These are phyloP conservation scores for Nakataea oryzae DNA, from an alignment of 2,329 filamentous ascomycete species.

Conservation along the genomic window DNA sequence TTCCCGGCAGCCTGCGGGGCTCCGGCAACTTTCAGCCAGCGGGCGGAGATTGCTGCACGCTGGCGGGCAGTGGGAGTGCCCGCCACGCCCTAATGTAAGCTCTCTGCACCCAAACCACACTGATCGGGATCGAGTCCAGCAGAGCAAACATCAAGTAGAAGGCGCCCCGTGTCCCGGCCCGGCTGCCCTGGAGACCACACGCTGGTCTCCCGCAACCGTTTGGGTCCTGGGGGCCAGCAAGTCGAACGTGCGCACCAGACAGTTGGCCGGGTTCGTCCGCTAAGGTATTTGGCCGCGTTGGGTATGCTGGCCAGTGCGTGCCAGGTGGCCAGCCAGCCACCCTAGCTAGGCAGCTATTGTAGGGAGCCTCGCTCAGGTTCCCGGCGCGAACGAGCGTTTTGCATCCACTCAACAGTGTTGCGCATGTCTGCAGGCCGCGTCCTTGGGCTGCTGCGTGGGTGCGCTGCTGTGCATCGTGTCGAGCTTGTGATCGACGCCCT, in stretches of 20 bases:
- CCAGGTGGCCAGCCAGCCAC: too few relatives aligned
- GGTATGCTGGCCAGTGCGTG: too few relatives aligned
- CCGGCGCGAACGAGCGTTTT: neutral
- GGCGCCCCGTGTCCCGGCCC: too few relatives aligned
- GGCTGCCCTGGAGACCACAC: neutral
- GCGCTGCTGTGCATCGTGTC: neutral
- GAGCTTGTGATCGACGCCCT: neutral
- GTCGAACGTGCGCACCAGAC: neutral
- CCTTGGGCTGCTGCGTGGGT: neutral
- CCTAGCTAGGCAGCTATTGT: too few relatives aligned
- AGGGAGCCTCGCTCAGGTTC: neutral
- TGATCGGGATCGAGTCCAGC: neutral
- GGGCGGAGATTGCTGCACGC: neutral
- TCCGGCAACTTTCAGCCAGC: neutral
- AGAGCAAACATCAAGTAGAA: neutral
- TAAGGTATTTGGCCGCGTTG: neutral
- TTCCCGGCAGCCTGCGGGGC: neutral
- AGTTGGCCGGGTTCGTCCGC: neutral
- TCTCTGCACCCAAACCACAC: neutral
- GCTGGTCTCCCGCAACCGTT: neutral
- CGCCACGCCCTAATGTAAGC: too few relatives aligned
- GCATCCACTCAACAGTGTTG: neutral
- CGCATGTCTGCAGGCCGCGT: neutral
- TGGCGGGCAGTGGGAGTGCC: neutral
- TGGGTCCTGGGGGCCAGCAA: neutral